Percentiles rank a stretch among this genome's conserved stretches.
Evolutionary conservation across 257 asterid genomes (phyloP).

Genomic region (Hygrophila difformis): DNA sequence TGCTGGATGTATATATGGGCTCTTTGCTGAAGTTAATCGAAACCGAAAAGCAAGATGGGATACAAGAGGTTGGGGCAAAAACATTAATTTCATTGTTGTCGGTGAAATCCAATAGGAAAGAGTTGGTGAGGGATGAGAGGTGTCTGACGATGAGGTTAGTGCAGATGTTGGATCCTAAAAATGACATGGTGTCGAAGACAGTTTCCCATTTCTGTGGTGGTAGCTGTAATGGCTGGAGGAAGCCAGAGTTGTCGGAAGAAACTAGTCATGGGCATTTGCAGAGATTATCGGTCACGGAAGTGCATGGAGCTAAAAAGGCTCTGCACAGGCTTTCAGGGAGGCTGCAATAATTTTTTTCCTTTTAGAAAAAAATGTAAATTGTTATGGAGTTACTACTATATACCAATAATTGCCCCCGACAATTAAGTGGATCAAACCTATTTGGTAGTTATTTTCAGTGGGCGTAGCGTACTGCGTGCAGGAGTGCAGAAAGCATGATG

Average conservation of each 20-base stretch:
- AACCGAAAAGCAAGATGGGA: slow-evolving; percentile 72
- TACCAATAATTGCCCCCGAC: too few species aligned
- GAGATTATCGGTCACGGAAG: slow-evolving; percentile 56
- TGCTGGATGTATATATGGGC: slow-evolving; percentile 69
- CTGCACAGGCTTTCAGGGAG: slow-evolving; percentile 80
- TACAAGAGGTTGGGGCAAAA: slow-evolving; percentile 72
- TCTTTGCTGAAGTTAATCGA: slow-evolving; percentile 79
- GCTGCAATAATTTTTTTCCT: too few species aligned
- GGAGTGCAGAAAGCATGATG: too few species aligned
- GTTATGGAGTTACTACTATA: too few species aligned
- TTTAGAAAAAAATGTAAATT: too few species aligned
- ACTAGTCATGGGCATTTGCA: slow-evolving; percentile 63
- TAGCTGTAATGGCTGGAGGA: slow-evolving; percentile 70
- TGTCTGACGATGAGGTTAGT: slow-evolving; percentile 55
- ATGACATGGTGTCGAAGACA: slow-evolving; percentile 54
- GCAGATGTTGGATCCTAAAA: slow-evolving; percentile 71
- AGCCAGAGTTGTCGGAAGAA: slow-evolving; percentile 78
- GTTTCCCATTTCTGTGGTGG: slow-evolving; percentile 76
- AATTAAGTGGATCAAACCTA: too few species aligned
- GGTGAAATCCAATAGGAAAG: slow-evolving; percentile 63
- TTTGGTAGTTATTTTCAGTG: too few species aligned
- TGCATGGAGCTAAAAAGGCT: slow-evolving; percentile 70
- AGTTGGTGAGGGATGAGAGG: slow-evolving; percentile 76
- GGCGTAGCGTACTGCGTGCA: too few species aligned
- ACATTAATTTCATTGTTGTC: slow-evolving; percentile 52